Conservation (phyloP, 768 basidiomycete species). For the Cytidiella melzeri region DNA sequence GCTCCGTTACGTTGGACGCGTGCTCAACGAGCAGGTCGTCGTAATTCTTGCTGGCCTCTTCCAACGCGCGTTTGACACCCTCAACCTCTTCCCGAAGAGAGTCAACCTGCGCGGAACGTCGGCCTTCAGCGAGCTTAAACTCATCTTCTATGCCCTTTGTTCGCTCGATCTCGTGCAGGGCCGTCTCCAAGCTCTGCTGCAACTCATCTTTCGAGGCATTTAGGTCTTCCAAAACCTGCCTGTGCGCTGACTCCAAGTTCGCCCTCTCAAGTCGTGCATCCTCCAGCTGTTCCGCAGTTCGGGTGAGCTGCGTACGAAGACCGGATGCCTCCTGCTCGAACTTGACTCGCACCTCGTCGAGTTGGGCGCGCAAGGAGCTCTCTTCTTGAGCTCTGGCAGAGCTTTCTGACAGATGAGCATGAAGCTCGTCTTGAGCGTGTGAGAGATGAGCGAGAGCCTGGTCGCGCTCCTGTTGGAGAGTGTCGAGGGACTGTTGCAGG, state of each 20-base stretch:
- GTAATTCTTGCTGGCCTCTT: neutral
- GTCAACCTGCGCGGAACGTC: conserved; percentile 9
- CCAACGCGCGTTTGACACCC: neutral
- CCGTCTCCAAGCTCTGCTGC: conserved; percentile 10
- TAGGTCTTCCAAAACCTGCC: conserved; percentile 16
- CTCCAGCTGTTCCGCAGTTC: conserved; percentile 15
- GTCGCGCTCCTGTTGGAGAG: conserved; percentile 4
- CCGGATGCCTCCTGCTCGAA: conserved; percentile 3
- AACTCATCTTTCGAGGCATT: conserved; percentile 15
- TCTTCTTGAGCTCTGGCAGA: conserved; percentile 3
- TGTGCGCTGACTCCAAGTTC: conserved; percentile 11
- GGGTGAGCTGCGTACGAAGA: conserved; percentile 15
- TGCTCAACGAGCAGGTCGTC: conserved; percentile 31
- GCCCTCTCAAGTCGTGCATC: conserved; percentile 7
- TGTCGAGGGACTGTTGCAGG: conserved; percentile 6
- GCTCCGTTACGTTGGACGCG: conserved; percentile 4
- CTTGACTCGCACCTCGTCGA: conserved; percentile 7
- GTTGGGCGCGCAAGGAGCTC: conserved; percentile 3
- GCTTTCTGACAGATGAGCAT: conserved; percentile 2
- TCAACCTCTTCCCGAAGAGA: conserved; percentile 4
- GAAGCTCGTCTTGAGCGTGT: conserved; percentile 7
- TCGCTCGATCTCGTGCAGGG: conserved; percentile 17
- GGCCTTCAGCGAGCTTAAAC: conserved; percentile 3
- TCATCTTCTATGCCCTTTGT: conserved; percentile 17
- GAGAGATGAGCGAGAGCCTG: conserved; percentile 8